Evolutionary conservation across 2,329 filamentous ascomycete species (phyloP).

Genomic region (Diaporthe amygdali): DNA sequence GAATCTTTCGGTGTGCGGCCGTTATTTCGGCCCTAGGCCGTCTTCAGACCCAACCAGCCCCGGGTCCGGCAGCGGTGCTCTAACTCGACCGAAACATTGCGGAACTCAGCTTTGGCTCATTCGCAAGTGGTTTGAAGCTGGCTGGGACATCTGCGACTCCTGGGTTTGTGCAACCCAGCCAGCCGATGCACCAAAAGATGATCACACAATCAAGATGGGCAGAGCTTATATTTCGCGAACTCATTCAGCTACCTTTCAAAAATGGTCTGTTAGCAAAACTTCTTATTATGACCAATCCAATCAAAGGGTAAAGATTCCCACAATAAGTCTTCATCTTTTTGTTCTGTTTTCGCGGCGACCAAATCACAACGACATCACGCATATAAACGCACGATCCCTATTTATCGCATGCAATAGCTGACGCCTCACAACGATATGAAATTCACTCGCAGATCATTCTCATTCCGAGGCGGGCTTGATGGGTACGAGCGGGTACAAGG

Average conservation of each 20-base stretch:
- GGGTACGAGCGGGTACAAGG: not conserved
- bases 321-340: not conserved
- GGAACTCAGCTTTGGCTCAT: not conserved
- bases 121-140: not conserved
- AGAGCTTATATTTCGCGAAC: not conserved
- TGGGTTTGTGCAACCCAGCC: not conserved
- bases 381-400: not conserved
- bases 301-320: too few relatives aligned
- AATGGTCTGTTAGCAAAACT: too few relatives aligned
- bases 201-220: not conserved
- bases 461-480: not conserved
- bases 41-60: not conserved
- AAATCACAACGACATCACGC: not conserved
- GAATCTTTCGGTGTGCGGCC: not conserved
- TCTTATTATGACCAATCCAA: too few relatives aligned
- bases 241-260: not conserved
- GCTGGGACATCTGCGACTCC: not conserved
- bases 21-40: not conserved
- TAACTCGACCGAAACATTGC: not conserved
- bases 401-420: not conserved
- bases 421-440: not conserved
- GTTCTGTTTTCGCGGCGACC: not conserved
- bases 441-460: not conserved
- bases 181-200: not conserved
- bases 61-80: not conserved